Percentiles rank a stretch among this genome's conserved stretches.
Evolutionary conservation across 371 early-diverging fungal species (phyloP).

Genomic region (Mucor lusitanicus): DNA sequence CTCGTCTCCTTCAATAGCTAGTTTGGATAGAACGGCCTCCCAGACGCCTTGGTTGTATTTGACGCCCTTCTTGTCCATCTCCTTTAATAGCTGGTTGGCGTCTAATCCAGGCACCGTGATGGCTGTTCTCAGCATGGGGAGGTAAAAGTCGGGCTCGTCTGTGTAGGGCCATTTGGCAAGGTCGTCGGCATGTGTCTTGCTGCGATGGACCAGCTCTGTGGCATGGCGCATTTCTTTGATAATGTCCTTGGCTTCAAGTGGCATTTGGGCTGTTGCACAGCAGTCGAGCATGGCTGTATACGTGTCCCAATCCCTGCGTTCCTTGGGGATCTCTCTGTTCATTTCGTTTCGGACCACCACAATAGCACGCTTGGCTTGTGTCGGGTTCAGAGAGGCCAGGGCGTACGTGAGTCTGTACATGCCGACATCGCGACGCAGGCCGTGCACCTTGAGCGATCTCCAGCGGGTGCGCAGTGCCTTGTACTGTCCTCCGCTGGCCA

Average conservation of each 20-base stretch:
- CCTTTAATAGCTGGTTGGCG: constrained; percentile 6
- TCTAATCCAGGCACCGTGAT: constrained; percentile 5
- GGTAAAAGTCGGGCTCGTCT: constrained; percentile 22
- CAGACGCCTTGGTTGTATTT: constrained; percentile 15
- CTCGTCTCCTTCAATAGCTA: constrained; percentile 7
- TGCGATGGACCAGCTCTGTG: neutral
- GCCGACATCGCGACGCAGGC: constrained; percentile 35
- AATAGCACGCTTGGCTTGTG: constrained; percentile 42
- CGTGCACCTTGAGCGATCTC: constrained; percentile 35
- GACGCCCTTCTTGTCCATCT: constrained; percentile 8
- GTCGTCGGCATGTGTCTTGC: constrained; percentile 12
- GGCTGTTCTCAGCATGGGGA: constrained; percentile 23
- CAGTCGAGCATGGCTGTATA: constrained; percentile 48
- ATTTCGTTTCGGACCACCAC: constrained; percentile 40
- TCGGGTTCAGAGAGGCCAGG: constrained; percentile 34
- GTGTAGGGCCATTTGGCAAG: constrained; percentile 14
- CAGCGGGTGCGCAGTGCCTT: constrained; percentile 45
- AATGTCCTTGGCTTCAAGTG: constrained; percentile 21
- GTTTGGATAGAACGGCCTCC: constrained; percentile 13
- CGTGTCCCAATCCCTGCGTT: constrained; percentile 21
- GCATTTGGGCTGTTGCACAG: constrained; percentile 34
- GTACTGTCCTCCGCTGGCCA: constrained; percentile 41
- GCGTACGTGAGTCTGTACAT: constrained; percentile 43
- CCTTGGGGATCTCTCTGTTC: constrained; percentile 29
- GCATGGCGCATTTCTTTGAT: constrained; percentile 18